These are phyloP conservation scores for Hypoxylon cercidicola DNA, from an alignment of 495 filamentous ascomycete genomes.

Conservation along the genomic window DNA sequence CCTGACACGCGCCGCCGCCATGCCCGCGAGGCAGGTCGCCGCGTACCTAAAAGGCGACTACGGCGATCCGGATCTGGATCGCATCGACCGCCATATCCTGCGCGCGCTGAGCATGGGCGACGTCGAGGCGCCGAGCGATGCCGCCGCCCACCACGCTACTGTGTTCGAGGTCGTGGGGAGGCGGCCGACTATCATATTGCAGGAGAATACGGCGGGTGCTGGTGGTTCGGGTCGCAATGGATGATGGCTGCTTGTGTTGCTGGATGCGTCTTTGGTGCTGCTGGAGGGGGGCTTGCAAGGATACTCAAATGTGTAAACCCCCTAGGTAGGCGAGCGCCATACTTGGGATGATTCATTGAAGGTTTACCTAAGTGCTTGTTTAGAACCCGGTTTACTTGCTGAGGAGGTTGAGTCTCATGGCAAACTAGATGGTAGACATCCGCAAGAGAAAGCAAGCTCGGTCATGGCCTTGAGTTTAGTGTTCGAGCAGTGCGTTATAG, in stretches of 20 bases:
- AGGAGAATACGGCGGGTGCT: constrained; percentile 13
- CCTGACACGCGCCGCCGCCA: constrained; percentile 38
- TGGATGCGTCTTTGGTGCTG: background rate
- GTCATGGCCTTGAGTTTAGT: too few relatives aligned
- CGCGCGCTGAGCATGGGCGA: constrained; percentile 43
- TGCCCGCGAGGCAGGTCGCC: constrained; percentile 41
- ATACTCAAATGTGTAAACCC: too few relatives aligned
- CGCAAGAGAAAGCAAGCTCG: too few relatives aligned
- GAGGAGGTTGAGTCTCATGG: too few relatives aligned
- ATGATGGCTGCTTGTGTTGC: too few relatives aligned
- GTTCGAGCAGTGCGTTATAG: too few relatives aligned
- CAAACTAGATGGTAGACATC: too few relatives aligned
- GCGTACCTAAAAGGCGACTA: constrained; percentile 40
- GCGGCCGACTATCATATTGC: constrained; percentile 44
- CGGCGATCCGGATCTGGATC: constrained; percentile 38
- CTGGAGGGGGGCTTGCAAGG: background rate
- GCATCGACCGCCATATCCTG: constrained; percentile 42
- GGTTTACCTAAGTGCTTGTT: too few relatives aligned
- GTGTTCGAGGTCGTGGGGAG: constrained; percentile 40
- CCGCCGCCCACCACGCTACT: constrained; percentile 6
- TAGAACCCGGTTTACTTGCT: too few relatives aligned
- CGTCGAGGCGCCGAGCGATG: constrained; percentile 23
- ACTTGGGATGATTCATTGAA: too few relatives aligned
- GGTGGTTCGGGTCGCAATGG: background rate
- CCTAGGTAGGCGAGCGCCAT: too few relatives aligned